Base-by-base conservation (phyloP, 495 filamentous ascomycete species). In the Penicillium macrosclerotiorum region DNA sequence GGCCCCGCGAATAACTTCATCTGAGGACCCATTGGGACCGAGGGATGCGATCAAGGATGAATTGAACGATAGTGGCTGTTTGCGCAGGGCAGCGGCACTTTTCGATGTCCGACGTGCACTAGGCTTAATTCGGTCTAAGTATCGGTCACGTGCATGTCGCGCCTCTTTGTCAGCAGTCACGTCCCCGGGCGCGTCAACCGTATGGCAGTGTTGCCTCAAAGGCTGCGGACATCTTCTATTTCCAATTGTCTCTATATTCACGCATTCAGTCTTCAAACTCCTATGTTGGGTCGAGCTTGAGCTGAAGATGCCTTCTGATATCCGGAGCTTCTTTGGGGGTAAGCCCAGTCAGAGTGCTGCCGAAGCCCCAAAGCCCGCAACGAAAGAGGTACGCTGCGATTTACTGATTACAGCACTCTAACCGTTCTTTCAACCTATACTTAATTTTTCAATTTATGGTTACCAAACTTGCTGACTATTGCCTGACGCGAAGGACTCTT, bases 241-340 rank as follows among this genome's bases (percentile, higher is more conserved):
- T 22, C 25, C 32, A 45, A 47, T 47, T 33, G 42, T 23, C 14
- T 6, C 19, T 3, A 7, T 26, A 29, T 14, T 32, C 29, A 20
- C n/a, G 3, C 16, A 35, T 29, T 19, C 20, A 27, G 5, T 27
- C 40, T 43, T 3, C 12, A 19, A 25, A 14, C 18, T 13, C 8
- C 6, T n/a, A 23, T 18, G 5, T 20, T 18, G 5, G 30, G 26
- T 25, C 8, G 26, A 22, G 16, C 5, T 25, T 12, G 26, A 22
- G 16, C 5, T 18, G 46, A 62, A 39, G 18, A 91, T 89, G 86
- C 79, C 88, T 48, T 46, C 77, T 25, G 89, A 94, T 72, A 94
- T 94, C 48, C 73, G 89, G 39, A 83, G 68, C 52, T 95, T 92
- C 57, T 93, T 95, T 65, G 80, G 80, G 12, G 76, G 80, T 45